Evolutionary conservation across 306 rosid species (phyloP), one percentile per base, ranked within the genome.

Genomic region (Pterocarpus santalinus): DNA sequence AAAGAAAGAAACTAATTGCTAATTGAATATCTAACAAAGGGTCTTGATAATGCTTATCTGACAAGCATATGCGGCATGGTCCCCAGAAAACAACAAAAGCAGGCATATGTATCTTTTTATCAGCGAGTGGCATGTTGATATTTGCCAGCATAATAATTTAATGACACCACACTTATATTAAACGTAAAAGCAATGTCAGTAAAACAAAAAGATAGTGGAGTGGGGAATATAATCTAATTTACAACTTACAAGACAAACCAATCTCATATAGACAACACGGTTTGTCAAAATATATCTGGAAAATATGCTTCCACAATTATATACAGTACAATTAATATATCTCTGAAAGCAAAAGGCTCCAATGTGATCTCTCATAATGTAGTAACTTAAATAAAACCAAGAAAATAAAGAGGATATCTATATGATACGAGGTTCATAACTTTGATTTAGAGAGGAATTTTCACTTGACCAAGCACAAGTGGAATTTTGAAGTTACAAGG

Each of bases 31-130:
- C 47, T 34, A 44, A 49, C 17, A 30, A 53, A 14, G 68, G 41
- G 53, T 44, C 30, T 80, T 60, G 39, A 78, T 63, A 77, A 65
- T 65, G 82, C 86, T 77, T 52, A 70, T 78, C 80, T 57, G 81
- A 75, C 85, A 15, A 41, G 56, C 36, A 74, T 39, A 30, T 11
- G 73, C 46, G 78, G 75, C 39, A 11, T 57, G 82, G n/a, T 10
- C 76, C 70, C 14, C n/a, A 43, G 3, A 56, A 78, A 39, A 72
- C 49, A 60, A 34, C 41, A 46, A 35, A 5, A 30, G 63, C 44
- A 32, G 64, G 32, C 67, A 53, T 55, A 55, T 41, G 22, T 51
- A 39, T 8, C 60, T 77, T 34, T 56, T n/a, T 46, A 10, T 76
- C 15, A 35, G 58, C 28, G 35, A 55, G 60, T 39, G 79, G 7